Evolutionary conservation across 805 yeast genomes (phyloP), one percentile per base, ranked within the genome.

Genomic region (Starmera dryadoides): DNA sequence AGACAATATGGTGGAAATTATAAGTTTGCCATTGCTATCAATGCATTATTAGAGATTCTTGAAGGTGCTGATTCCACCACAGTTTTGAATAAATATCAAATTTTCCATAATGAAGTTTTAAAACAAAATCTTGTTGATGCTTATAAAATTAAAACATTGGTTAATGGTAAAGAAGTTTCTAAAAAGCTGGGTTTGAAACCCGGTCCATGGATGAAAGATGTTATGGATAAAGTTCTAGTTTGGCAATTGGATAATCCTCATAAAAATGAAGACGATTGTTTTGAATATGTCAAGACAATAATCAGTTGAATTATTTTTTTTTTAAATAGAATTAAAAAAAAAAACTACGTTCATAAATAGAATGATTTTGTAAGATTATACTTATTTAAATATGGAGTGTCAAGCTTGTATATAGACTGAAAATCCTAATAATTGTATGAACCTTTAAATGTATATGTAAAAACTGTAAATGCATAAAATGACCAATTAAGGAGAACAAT

Each of bases 171-270:
- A 48, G 73, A 75, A 34, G 58, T 91, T 34, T 63, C 73, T 37
- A 60, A 64, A 33, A 58, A 66, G 17, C 58, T 84, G 22, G 61
- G 68, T 18, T 64, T 66, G 40, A 83, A 81, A 52, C 86, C 91
- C 0, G 98, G 98, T 0, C 88, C 89, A 6, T 88, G 97, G 96
- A 68, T 91, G 72, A 68, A 75, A 8, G 60, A 59, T 8, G 60
- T 79, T 8, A 71, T 77, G 42, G 75, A 76, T 6, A 59, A 69
- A 34, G 68, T 85, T 6, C 57, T 86, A 25, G 59, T 68, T 16
- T 85, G 89, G 88, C 96, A 89, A 61, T 63, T 89, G 39, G 88
- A 81, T 46, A 59, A 87, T 50, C 95, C 95, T 1, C 54, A 50
- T 0, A 69, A 69, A 8, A 56, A 69, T 0, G 65, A 62, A 36